These are phyloP conservation scores for Mimosa bimucronata DNA, from an alignment of 306 rosid species.

Conservation along the genomic window DNA sequence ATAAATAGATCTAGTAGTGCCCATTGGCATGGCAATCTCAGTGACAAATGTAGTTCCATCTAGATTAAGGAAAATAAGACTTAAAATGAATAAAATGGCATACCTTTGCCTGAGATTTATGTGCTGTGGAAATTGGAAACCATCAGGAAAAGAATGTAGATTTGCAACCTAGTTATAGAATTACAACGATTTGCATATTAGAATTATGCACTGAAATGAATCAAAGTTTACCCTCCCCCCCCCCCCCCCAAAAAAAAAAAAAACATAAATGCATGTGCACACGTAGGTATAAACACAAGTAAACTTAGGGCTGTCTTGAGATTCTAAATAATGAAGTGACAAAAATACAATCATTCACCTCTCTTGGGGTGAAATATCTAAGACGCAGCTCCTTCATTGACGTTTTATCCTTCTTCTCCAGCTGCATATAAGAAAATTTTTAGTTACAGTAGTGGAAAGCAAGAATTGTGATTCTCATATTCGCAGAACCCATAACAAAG, in stretches of 20 bases:
- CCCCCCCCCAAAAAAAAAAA: too few relatives aligned
- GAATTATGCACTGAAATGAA: slow-evolving; percentile 33
- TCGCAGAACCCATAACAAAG: background rate
- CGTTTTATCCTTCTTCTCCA: slow-evolving; percentile 67
- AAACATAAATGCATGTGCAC: slow-evolving; percentile 23
- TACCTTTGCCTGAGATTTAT: slow-evolving; percentile 88
- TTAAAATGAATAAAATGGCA: slow-evolving; percentile 5
- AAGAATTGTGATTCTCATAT: slow-evolving; percentile 1
- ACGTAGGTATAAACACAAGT: background rate
- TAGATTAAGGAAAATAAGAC: background rate
- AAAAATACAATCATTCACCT: slow-evolving; percentile 53
- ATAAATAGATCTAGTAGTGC: background rate
- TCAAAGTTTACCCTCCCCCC: background rate
- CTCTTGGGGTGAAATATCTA: slow-evolving; percentile 86
- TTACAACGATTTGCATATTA: slow-evolving; percentile 27
- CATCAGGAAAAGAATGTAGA: slow-evolving; percentile 82
- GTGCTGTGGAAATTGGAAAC: slow-evolving; percentile 76
- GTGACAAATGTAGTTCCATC: slow-evolving; percentile 9
- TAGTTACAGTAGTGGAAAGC: slow-evolving; percentile 27
- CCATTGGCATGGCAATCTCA: slow-evolving; percentile 21
- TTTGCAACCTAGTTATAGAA: slow-evolving; percentile 72
- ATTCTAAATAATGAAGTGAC: slow-evolving; percentile 25
- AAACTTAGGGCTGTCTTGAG: background rate
- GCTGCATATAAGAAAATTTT: slow-evolving; percentile 53
- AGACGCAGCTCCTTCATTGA: slow-evolving; percentile 76